Conservation (phyloP, 345 rosid genomes). For the Gossypium mustelinum region DNA sequence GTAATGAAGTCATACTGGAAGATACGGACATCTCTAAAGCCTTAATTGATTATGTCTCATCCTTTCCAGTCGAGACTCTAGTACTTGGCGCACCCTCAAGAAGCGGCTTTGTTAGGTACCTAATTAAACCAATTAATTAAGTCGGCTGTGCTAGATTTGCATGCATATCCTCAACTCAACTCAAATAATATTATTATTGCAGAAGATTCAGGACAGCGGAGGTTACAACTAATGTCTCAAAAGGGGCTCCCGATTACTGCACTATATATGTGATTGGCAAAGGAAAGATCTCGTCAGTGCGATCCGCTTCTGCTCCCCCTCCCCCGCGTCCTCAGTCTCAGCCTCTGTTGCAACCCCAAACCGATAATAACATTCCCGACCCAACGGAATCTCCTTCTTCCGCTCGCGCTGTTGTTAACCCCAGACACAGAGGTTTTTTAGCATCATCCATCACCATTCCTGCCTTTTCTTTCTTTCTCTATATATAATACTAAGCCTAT, state of each 20-base stretch:
- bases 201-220: conserved; percentile 65
- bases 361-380: conserved; percentile 6
- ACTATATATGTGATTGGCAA: conserved; percentile 61
- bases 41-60: conserved; percentile 43
- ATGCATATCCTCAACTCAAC: no score
- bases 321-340: conserved; percentile 25
- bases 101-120: conserved; percentile 56
- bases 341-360: not conserved
- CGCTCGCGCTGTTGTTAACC: not conserved
- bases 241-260: conserved; percentile 66
- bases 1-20: conserved; percentile 57
- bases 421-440: conserved; percentile 29
- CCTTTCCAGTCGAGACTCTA: conserved; percentile 32
- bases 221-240: conserved; percentile 51
- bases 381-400: conserved; percentile 2
- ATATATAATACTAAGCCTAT: no score
- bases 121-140: no score
- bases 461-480: not conserved
- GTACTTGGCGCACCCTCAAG: conserved; percentile 60
- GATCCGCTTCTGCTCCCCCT: conserved; percentile 41
- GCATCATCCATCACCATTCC: not conserved
- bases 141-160: no score
- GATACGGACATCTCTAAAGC: conserved; percentile 49
- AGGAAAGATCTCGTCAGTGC: conserved; percentile 59
- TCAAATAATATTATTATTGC: not conserved